These are phyloP conservation scores for Thoreauomyces humboldtii DNA, from an alignment of 192 early-diverging fungal species.

Conservation along the genomic window DNA sequence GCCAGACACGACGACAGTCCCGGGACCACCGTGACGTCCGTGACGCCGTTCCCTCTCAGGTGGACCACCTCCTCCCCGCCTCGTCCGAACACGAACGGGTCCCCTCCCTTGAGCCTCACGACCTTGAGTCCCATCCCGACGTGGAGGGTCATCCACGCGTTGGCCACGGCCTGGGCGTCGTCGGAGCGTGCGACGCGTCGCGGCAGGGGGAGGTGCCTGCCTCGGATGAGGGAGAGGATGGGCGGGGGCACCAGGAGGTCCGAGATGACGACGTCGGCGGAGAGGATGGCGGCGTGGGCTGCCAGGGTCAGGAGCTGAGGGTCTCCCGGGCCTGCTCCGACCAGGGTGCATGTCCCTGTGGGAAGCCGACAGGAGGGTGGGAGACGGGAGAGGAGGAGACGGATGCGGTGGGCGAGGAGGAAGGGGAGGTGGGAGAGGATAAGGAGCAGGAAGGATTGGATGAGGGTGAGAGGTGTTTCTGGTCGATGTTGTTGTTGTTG, in stretches of 20 bases:
- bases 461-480: too few species aligned
- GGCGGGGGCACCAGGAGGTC: constrained; percentile 51
- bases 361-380: neutral
- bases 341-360: constrained; percentile 41
- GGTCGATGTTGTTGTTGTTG: too few species aligned
- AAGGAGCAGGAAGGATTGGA: neutral
- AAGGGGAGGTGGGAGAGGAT: constrained; percentile 12
- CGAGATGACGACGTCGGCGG: constrained; percentile 79
- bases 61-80: constrained; percentile 85
- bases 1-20: constrained; percentile 79
- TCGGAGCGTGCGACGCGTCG: constrained; percentile 26
- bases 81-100: constrained; percentile 89
- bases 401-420: neutral
- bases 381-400: neutral
- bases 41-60: constrained; percentile 67
- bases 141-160: constrained; percentile 62
- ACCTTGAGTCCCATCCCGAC: constrained; percentile 63
- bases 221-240: constrained; percentile 61
- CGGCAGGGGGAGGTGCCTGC: constrained; percentile 34
- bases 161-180: constrained; percentile 66
- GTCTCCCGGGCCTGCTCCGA: constrained; percentile 87
- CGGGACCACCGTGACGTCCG: constrained; percentile 56
- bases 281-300: constrained; percentile 40
- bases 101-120: constrained; percentile 86
- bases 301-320: constrained; percentile 69